phyloP scores from a whole-genome alignment of 345 rosid species.

The Turritis glabra region DNA sequence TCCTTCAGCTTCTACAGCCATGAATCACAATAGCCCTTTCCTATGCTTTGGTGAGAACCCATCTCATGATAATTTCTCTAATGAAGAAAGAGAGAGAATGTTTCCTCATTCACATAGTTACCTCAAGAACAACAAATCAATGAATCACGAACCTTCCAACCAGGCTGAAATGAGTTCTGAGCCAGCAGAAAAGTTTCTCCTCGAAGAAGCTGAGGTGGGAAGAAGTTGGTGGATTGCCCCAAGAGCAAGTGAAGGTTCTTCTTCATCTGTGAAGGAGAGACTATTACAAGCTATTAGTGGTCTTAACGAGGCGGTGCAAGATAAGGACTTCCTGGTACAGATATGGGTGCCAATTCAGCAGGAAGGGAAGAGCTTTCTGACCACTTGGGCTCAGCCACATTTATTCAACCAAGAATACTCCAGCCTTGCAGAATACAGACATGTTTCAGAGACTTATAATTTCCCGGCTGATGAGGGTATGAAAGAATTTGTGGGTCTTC shows the following conservation, averaged over 20 bases:
- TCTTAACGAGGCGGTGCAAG: constrained; percentile 57
- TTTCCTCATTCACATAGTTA: constrained; percentile 21
- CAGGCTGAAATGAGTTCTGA: constrained; percentile 34
- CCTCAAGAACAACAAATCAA: constrained; percentile 29
- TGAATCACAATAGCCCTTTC: constrained; percentile 38
- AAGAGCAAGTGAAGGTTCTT: constrained; percentile 30
- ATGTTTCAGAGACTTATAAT: constrained; percentile 64
- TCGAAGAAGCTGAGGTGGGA: constrained; percentile 50
- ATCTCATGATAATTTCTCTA: constrained; percentile 33
- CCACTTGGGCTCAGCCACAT: constrained; percentile 77
- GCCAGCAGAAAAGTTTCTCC: constrained; percentile 35
- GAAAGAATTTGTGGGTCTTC: constrained; percentile 63
- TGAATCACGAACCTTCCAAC: constrained; percentile 24
- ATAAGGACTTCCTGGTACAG: constrained; percentile 68
- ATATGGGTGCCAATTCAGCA: constrained; percentile 81
- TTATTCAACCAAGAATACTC: constrained; percentile 49
- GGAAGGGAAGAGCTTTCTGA: constrained; percentile 66
- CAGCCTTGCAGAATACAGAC: constrained; percentile 67
- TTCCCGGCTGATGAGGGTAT: constrained; percentile 74
- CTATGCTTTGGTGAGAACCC: constrained; percentile 29
- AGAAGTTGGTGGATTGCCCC: constrained; percentile 76
- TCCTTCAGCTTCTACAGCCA: constrained; percentile 34
- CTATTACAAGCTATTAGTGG: constrained; percentile 51
- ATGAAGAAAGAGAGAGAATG: constrained; percentile 37
- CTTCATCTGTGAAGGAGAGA: constrained; percentile 60